These are phyloP conservation scores for Fusarium sp. DNA, from an alignment of 2,329 filamentous ascomycete species.

Conservation along the genomic window DNA sequence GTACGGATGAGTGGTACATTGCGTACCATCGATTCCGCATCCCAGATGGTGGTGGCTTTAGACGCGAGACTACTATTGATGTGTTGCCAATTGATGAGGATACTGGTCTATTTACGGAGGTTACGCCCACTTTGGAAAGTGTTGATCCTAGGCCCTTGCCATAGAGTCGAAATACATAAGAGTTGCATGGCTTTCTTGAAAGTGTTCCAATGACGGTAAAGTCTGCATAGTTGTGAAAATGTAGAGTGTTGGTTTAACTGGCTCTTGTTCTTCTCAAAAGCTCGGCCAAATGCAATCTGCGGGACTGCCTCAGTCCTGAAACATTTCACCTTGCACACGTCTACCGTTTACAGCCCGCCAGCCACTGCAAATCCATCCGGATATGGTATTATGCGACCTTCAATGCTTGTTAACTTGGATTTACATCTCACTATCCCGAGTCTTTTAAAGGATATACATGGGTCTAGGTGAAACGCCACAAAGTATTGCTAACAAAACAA, in stretches of 20 bases:
- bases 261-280: too few species aligned
- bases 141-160: slow-evolving; percentile 12
- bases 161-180: too few species aligned
- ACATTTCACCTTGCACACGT: too few species aligned
- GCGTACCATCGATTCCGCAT: slow-evolving; percentile 61
- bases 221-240: too few species aligned
- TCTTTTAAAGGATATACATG: background rate
- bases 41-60: slow-evolving; percentile 57
- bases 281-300: too few species aligned
- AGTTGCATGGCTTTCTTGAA: too few species aligned
- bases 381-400: too few species aligned
- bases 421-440: background rate
- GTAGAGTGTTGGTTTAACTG: too few species aligned
- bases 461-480: background rate
- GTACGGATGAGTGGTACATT: slow-evolving; percentile 62
- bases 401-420: background rate
- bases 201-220: too few species aligned
- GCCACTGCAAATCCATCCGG: too few species aligned
- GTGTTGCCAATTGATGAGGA: slow-evolving; percentile 51
- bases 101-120: slow-evolving; percentile 52
- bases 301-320: too few species aligned
- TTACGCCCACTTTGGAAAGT: slow-evolving; percentile 46
- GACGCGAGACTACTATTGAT: slow-evolving; percentile 58
- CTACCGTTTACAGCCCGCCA: too few species aligned
- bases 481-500: background rate